phyloP scores from a whole-genome alignment of 2,329 filamentous ascomycete species.

The Drechslerella dactyloides region DNA sequence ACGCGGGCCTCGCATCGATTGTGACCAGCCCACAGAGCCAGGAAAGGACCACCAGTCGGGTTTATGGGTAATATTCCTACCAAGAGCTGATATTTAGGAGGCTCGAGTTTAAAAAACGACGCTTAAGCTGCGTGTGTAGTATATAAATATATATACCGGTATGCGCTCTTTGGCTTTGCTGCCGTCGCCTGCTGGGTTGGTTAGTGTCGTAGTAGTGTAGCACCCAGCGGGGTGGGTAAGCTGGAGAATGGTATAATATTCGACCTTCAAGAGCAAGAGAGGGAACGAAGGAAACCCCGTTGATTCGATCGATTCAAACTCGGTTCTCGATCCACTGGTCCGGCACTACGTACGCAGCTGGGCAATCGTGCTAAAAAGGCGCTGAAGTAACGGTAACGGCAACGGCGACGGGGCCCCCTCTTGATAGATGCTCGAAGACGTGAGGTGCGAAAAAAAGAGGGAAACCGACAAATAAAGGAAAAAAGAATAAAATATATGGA shows the following conservation, averaged over 20 bases:
- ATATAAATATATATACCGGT: background rate
- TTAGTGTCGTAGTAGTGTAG: too few species aligned
- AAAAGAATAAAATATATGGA: constrained; percentile 42
- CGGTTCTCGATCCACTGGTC: background rate
- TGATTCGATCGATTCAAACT: background rate
- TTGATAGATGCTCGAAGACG: background rate
- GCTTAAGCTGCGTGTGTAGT: background rate
- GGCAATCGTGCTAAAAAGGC: background rate
- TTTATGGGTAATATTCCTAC: constrained; percentile 40
- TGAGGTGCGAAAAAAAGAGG: constrained; percentile 32
- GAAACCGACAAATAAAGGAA: constrained; percentile 18
- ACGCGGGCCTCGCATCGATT: constrained; percentile 49
- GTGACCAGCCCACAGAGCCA: constrained; percentile 31
- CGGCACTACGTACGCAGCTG: constrained; percentile 2
- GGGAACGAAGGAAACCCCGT: background rate
- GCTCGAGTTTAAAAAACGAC: background rate
- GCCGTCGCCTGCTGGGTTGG: too few species aligned
- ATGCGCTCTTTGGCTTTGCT: background rate
- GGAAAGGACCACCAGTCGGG: constrained; percentile 36
- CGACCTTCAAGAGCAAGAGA: too few species aligned
- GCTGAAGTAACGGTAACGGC: constrained; percentile 2
- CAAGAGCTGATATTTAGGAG: constrained; percentile 47
- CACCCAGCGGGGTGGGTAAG: too few species aligned
- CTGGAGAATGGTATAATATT: background rate
- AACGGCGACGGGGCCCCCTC: background rate